Evolutionary conservation across 2,329 filamentous ascomycete genomes (phyloP).

Genomic region (Lachnum nothofagi): DNA sequence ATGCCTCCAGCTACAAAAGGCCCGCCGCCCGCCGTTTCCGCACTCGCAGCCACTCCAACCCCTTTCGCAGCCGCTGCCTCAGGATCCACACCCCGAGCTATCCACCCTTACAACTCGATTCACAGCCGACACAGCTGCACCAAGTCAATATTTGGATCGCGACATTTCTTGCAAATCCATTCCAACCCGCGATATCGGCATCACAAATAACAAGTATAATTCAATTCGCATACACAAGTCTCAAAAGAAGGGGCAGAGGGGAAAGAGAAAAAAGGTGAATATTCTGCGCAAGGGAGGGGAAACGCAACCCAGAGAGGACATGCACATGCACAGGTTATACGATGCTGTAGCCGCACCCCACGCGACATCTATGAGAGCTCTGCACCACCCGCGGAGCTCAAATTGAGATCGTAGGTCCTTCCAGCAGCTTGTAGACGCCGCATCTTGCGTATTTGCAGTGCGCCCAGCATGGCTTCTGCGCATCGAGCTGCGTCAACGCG

Average conservation of each 20-base stretch:
- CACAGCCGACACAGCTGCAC: not conserved
- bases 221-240: not conserved
- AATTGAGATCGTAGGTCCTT: constrained; percentile 32
- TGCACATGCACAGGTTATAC: constrained; percentile 24
- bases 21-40: not conserved
- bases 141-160: not conserved
- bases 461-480: too few relatives aligned
- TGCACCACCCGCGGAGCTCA: constrained; percentile 20
- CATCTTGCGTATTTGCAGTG: constrained; percentile 15
- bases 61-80: too few relatives aligned
- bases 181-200: too few relatives aligned
- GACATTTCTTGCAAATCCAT: too few relatives aligned
- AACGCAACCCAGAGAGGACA: constrained; percentile 9
- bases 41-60: too few relatives aligned
- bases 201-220: too few relatives aligned
- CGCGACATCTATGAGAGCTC: constrained; percentile 32
- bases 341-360: constrained; percentile 27
- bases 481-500: constrained; percentile 10
- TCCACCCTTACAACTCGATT: too few relatives aligned
- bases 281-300: constrained; percentile 8
- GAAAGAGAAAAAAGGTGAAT: constrained; percentile 24
- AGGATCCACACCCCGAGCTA: too few relatives aligned
- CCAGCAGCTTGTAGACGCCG: constrained; percentile 29
- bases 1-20: too few relatives aligned
- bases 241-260: not conserved